Conservation (phyloP, 2,329 filamentous ascomycete species). For the Lachnum nothofagi region DNA sequence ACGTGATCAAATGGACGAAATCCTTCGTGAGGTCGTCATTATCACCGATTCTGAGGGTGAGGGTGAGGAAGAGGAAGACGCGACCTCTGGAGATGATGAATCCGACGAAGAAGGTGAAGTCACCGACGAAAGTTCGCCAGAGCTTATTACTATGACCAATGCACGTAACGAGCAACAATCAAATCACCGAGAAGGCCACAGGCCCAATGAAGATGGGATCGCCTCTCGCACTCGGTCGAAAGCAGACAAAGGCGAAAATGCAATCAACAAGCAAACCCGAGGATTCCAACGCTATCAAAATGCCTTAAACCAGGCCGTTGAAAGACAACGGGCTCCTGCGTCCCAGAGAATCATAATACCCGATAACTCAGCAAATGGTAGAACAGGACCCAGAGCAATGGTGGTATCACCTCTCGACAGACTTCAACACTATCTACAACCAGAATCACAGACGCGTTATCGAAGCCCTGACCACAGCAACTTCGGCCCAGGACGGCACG, state of each 20-base stretch:
- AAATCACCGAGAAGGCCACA: neutral
- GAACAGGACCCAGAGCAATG: neutral
- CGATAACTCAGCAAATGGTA: neutral
- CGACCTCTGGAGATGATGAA: constrained; percentile 17
- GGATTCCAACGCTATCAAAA: constrained; percentile 33
- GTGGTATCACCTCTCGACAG: neutral
- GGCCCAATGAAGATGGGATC: constrained; percentile 8
- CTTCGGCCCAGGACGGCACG: neutral
- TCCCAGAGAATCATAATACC: neutral
- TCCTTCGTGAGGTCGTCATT: constrained; percentile 60
- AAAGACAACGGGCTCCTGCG: constrained; percentile 20
- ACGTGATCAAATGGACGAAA: constrained; percentile 62
- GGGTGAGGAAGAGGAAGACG: constrained; percentile 24
- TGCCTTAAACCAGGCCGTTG: constrained; percentile 32
- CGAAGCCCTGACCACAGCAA: neutral
- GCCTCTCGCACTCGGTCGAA: constrained; percentile 22
- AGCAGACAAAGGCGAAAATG: constrained; percentile 17
- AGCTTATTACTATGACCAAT: constrained; percentile 11
- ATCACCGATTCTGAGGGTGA: constrained; percentile 41
- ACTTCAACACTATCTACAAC: neutral
- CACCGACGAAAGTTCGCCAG: constrained; percentile 18
- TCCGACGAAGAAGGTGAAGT: constrained; percentile 26
- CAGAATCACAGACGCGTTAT: neutral
- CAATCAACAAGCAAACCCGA: constrained; percentile 24
- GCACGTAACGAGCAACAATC: constrained; percentile 12